Evolutionary conservation across 2,329 filamentous ascomycete genomes (phyloP), one percentile per base, ranked within the genome.

Genomic region (Gremmenia infestans): DNA sequence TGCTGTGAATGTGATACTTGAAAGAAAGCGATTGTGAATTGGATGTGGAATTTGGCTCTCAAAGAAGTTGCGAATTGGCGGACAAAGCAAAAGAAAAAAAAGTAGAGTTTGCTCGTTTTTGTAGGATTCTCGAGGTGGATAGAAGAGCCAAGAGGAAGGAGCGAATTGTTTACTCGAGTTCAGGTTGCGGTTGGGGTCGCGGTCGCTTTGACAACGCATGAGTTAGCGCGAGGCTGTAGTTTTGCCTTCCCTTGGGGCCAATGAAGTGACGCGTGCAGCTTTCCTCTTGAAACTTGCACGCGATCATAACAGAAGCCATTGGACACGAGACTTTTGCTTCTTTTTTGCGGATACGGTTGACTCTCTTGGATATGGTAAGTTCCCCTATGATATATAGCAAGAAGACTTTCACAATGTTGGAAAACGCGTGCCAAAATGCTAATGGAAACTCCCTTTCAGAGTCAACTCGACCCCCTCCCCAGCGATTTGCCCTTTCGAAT

Each of bases 401-500:
- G 22, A 4, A 15, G 9, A 8, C 14, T n/a, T 14, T 48, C 17
- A 23, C 2, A 39, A 47, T 51, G 22, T 28, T 25, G 17, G 8
- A 12, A 28, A 14, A 50, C 53, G 12, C 43, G 52, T 42, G 36
- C 23, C 35, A 57, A 49, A 19, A 58, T 56, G 61, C 69, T 65
- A 63, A 66, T 63, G 68, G 64, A 53, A 52, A 56, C 59, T 54
- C 53, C 61, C 54, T 82, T 84, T 77, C 78, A 96, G 81, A 96
- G 91, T 63, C 94, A 99, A 75, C 76, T 92, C 65, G 91, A 91
- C 69, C 91, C 93, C 63, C 78, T 97, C 50, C 94, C 94, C 23
- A 77, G 68, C 60, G 85, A 96, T 68, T 80, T 99, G 50, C 94
- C 94, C 52, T 99, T 99, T 73, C 86, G 93, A 62, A 87, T 99